Base-by-base conservation (phyloP, 78 protist species). In the Dictyostelium capitatum region DNA sequence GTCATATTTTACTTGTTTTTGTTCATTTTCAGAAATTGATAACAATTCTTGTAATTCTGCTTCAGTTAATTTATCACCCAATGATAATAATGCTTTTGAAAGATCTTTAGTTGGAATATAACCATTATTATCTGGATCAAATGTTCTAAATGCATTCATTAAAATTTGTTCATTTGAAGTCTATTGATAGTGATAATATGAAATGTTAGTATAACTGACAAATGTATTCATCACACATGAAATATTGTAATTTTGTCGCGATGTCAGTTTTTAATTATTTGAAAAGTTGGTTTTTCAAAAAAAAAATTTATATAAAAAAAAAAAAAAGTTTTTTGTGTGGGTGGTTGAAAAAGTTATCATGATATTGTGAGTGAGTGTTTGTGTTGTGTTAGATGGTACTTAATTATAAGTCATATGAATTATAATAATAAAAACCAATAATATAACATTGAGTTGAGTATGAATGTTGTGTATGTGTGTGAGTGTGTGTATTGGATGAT, bases 41-140 rank as follows among this genome's bases (percentile, higher is more conserved):
- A 82, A 77, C 14, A 91, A 69, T 77, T 91, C 95, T 46, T 65
- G 64, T 8, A 91, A 69, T 70, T 94, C 96, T 30, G 83, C 91
- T 17, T 82, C 89, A 10, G 62, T 94, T 53, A 94, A 75, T 69
- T 79, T 82, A 62, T 94, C 89, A 46, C 96, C 96, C 82, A 77
- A 77, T 10, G 96, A 79, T 12, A 84, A 54, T 57, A 94, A 82
- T 11, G 93, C 96, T 83, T 94, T 80, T 19, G 82, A 17, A 48
- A 94, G 37, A 48, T 80, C 96, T 67, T 79, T 83, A 0, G 89
- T 79, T 80, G 89, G 83, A 83, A 94, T 94, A 84, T 74, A 82
- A 37, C 96, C 96, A 15, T 43, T 19, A 28, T 51, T 41, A 37
- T 94, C 89, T 74, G 92, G 96, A n/a, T 94, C 96, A 73, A 94